Percentiles rank a stretch among this genome's conserved stretches.
Conservation (phyloP, 345 rosid genomes). For the Salix exigua region DNA sequence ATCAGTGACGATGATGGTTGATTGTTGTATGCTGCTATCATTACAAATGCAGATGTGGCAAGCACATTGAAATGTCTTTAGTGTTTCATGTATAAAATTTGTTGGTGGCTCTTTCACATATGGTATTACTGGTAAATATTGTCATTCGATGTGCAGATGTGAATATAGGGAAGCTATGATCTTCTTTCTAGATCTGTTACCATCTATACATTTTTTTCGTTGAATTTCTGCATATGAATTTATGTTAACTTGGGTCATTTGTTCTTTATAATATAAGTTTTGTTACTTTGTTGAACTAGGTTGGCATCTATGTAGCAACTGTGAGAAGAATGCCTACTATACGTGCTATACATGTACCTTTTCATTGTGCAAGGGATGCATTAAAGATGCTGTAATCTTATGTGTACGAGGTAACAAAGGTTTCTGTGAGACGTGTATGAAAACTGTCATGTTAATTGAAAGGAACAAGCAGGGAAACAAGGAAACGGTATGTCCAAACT, state of each 20-base stretch:
- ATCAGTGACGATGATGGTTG: not conserved
- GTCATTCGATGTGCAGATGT: not conserved
- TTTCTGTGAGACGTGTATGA: slow-evolving; percentile 88
- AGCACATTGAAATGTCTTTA: not conserved
- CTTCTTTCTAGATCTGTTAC: not conserved
- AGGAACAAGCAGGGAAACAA: slow-evolving; percentile 51
- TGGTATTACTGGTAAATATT: not conserved
- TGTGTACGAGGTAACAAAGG: slow-evolving; percentile 93
- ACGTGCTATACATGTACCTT: slow-evolving; percentile 87
- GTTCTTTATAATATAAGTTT: slow-evolving; percentile 21
- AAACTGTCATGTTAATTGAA: slow-evolving; percentile 81
- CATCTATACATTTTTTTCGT: not conserved
- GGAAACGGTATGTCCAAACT: slow-evolving; percentile 41
- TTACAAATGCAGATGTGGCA: not conserved
- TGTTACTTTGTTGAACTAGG: slow-evolving; percentile 38
- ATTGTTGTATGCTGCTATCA: not conserved
- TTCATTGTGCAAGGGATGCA: slow-evolving; percentile 92
- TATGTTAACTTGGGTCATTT: slow-evolving; percentile 9
- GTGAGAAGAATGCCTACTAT: slow-evolving; percentile 80
- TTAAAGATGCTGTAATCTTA: slow-evolving; percentile 67
- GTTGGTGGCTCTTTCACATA: not conserved
- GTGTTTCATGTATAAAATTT: not conserved
- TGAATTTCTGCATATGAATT: not conserved
- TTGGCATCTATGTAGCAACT: slow-evolving; percentile 93
- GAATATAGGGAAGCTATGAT: not conserved